These are phyloP conservation scores for Amaranthus hypochondriacus DNA, from an alignment of 148 eudicot species.

Conservation along the genomic window DNA sequence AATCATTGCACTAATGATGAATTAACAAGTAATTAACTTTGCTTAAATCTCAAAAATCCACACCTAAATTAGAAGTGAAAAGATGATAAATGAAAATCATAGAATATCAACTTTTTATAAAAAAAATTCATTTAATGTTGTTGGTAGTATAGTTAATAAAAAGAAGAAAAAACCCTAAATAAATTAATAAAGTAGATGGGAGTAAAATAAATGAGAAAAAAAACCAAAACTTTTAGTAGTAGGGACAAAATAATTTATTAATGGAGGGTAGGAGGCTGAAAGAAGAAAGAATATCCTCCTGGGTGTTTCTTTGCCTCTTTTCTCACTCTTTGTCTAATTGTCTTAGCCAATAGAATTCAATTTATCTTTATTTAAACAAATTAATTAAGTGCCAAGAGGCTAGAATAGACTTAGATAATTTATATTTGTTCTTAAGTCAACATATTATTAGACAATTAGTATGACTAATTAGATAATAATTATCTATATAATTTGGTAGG, in stretches of 20 bases:
- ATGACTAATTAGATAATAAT: neutral
- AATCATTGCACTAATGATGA: neutral
- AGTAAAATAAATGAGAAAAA: slow-evolving; percentile 13
- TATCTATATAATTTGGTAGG: neutral
- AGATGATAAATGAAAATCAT: neutral
- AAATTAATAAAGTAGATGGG: slow-evolving; percentile 12
- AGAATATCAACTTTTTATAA: neutral
- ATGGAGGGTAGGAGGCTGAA: slow-evolving; percentile 8
- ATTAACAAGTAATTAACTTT: no score
- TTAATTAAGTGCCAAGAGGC: neutral
- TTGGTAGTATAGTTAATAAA: neutral
- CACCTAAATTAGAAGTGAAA: neutral
- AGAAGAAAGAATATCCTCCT: slow-evolving; percentile 13
- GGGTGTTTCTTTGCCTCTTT: slow-evolving; percentile 17
- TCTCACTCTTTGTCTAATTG: slow-evolving; percentile 11
- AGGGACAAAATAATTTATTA: slow-evolving; percentile 21
- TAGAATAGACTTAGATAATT: slow-evolving; percentile 5
- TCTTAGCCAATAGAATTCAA: slow-evolving; percentile 18
- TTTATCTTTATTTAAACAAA: slow-evolving; percentile 7
- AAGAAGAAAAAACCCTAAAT: slow-evolving; percentile 19
- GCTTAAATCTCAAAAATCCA: neutral
- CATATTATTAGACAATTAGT: no score
- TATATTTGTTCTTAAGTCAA: no score
- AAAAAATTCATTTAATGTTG: neutral
- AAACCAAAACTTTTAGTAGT: slow-evolving; percentile 16